Evolutionary conservation across 257 asterid genomes (phyloP).

Genomic region (Solanum piurae): DNA sequence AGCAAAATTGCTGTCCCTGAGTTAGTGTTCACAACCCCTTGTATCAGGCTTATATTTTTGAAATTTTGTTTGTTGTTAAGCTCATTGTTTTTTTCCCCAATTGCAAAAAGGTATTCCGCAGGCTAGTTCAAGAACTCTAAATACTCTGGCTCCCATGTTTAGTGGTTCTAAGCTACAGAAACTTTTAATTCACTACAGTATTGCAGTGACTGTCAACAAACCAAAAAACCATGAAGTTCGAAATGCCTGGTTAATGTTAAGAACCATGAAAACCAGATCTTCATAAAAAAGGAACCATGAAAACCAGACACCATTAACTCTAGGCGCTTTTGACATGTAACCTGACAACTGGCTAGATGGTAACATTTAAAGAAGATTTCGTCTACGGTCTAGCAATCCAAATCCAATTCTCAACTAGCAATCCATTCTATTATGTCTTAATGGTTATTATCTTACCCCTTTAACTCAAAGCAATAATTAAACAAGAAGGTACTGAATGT

Average conservation of each 20-base stretch:
- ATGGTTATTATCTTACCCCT: neutral
- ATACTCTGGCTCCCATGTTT: neutral
- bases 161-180: neutral
- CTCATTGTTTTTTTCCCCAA: neutral
- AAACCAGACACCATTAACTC: neutral
- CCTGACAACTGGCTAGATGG: neutral
- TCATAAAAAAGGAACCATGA: neutral
- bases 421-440: neutral
- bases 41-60: neutral
- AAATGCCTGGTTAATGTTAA: neutral
- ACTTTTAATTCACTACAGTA: neutral
- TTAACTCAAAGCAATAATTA: neutral
- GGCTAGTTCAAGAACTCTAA: neutral
- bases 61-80: neutral
- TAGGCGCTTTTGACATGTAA: neutral
- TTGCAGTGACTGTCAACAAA: neutral
- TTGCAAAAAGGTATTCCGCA: neutral
- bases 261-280: neutral
- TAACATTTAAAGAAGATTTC: neutral
- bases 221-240: neutral
- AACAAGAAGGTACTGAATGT: neutral
- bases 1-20: neutral
- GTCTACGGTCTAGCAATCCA: neutral
- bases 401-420: neutral
- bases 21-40: neutral